Conservation (phyloP, 2,329 filamentous ascomycete genomes). For the Trichoderma harzianum region DNA sequence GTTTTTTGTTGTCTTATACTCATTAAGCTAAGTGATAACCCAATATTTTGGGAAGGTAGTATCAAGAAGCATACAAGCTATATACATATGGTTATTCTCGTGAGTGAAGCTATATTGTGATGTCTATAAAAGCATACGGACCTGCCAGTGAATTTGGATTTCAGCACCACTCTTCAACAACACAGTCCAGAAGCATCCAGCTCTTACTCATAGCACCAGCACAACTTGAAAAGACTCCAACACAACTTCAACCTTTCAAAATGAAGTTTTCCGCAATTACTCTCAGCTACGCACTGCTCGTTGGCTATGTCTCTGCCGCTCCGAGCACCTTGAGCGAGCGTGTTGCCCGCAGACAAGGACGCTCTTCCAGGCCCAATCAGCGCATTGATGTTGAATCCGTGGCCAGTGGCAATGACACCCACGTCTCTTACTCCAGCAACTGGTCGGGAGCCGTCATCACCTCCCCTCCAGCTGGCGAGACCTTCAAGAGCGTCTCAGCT, state of each 20-base stretch:
- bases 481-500: neutral
- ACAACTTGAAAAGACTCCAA: neutral
- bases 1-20: neutral
- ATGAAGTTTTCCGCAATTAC: conserved; percentile 2
- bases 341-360: neutral
- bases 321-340: neutral
- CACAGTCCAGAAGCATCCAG: neutral
- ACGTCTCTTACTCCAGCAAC: neutral
- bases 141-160: neutral
- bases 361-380: neutral
- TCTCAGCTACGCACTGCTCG: conserved; percentile 1
- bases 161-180: neutral
- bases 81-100: neutral
- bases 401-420: neutral
- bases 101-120: neutral
- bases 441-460: conserved; percentile 12
- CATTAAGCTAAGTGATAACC: neutral
- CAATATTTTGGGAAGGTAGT: neutral
- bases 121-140: neutral
- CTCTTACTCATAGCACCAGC: neutral
- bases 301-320: neutral
- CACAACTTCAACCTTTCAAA: neutral
- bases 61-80: neutral
- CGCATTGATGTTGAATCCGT: neutral
- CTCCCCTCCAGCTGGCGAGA: neutral